Evolutionary conservation across 805 yeast genomes (phyloP).

Genomic region (Dipodascus albidus): DNA sequence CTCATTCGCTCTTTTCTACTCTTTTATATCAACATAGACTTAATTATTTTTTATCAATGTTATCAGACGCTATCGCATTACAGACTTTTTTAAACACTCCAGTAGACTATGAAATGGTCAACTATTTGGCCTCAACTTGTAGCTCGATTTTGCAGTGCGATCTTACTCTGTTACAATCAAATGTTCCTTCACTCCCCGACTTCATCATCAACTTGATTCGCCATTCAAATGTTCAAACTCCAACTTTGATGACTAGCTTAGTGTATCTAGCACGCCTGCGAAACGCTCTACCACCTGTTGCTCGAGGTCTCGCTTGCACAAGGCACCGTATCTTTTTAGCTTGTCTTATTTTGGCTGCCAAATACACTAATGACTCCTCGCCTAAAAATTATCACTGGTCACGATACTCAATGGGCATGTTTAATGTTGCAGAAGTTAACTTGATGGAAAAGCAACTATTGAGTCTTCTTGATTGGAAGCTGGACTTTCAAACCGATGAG

Average conservation of each 20-base stretch:
- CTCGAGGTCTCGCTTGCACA: slow-evolving; percentile 81
- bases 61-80: slow-evolving; percentile 11
- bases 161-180: slow-evolving; percentile 3
- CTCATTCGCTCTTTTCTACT: not conserved
- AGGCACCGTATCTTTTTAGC: slow-evolving; percentile 89
- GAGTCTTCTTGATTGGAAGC: slow-evolving; percentile 74
- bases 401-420: slow-evolving; percentile 76
- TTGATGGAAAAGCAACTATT: slow-evolving; percentile 85
- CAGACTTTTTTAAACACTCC: slow-evolving; percentile 19
- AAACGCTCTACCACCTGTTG: slow-evolving; percentile 69
- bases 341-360: slow-evolving; percentile 79
- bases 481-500: slow-evolving; percentile 60
- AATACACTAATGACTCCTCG: slow-evolving; percentile 82
- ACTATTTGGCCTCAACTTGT: slow-evolving; percentile 20
- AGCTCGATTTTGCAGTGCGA: slow-evolving; percentile 14
- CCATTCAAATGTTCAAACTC: slow-evolving; percentile 86
- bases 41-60: not conserved
- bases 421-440: slow-evolving; percentile 69
- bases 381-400: slow-evolving; percentile 98
- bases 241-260: slow-evolving; percentile 87
- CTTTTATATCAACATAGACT: not conserved
- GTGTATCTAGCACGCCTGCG: slow-evolving; percentile 74
- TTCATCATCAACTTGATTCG: slow-evolving; percentile 67
- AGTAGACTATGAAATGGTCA: slow-evolving; percentile 21
- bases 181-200: slow-evolving; percentile 19